Percentiles rank a stretch among this genome's conserved stretches.
Evolutionary conservation across 192 early-diverging fungal species (phyloP).

Genomic region (Entophlyctis luteolus): DNA sequence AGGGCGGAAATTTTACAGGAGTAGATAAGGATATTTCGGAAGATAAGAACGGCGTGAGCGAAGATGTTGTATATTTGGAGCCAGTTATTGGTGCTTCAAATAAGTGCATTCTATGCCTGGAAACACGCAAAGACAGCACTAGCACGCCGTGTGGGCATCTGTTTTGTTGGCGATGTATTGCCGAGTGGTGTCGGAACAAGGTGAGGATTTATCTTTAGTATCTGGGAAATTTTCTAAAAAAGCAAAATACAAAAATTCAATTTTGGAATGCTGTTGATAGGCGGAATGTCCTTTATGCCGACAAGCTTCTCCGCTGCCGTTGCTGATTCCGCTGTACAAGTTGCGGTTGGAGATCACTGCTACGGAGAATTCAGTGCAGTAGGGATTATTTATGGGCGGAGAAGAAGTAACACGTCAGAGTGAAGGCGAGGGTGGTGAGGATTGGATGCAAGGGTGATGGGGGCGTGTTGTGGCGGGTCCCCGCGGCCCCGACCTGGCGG

Average conservation of each 20-base stretch:
- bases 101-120: conserved; percentile 86
- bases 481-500: not conserved
- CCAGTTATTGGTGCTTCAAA: conserved; percentile 26
- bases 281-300: conserved; percentile 92
- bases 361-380: not conserved
- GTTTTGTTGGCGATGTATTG: conserved; percentile 92
- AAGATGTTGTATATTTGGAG: conserved; percentile 8
- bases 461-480: not conserved
- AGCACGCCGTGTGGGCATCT: conserved; percentile 91
- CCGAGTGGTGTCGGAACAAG: conserved; percentile 90
- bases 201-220: conserved; percentile 27
- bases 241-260: not conserved
- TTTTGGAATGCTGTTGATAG: conserved; percentile 32
- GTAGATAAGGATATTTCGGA: not conserved
- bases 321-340: conserved; percentile 1
- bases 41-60: conserved; percentile 14
- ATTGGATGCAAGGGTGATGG: not conserved
- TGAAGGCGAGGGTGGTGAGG: not conserved
- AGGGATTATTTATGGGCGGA: not conserved
- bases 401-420: too few species aligned
- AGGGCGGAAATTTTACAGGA: not conserved
- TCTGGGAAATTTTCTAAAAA: not conserved
- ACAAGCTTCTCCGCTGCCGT: conserved; percentile 49
- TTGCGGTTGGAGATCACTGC: not conserved
- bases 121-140: conserved; percentile 68